Base-by-base conservation (phyloP, 441 rosid species). In the Gossypium trilobum region DNA sequence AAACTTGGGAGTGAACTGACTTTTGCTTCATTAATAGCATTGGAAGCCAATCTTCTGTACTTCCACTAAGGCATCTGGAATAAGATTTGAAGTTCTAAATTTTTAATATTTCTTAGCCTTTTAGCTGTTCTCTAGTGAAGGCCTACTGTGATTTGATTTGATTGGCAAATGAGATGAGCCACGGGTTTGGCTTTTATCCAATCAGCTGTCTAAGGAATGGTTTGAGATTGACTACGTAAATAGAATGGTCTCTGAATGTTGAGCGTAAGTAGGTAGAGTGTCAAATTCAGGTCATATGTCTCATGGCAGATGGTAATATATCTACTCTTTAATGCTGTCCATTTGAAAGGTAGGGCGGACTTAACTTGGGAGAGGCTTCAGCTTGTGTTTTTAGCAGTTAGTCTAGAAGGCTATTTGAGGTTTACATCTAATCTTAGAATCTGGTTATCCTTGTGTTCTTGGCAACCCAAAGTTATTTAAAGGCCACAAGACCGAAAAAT, bases 61-160 rank as follows among this genome's bases (percentile, higher is more conserved):
- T 27, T 59, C 16, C 39, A 59, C 4, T 27, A 17, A 59, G 5
- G 9, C 39, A 59, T 59, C 64, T 25, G 64, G 31, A 27, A 59
- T 25, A 59, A n/a, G 64, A 59, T 59, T 59, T 59, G 64, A 59
- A 59, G 42, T 59, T n/a, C 13, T 39, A 39, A 39, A 39, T 9
- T 39, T 39, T 7, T 25, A 27, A 27, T 59, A 13, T 33, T n/a
- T 59, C 19, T 4, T 59, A 9, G 19, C 64, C 64, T 7, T n/a
- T 59, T 59, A 25, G 17, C 20, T 8, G 19, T 25, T 5, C 36
- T 59, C 39, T 27, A 16, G 39, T 59, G 39, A 13, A 27, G 1
- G 64, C 64, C 64, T 59, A 1, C 64, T 58, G 4, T 59, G 64
- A 13, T 59, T 59, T 59, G 64, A 59, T 59, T 25, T 39, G 13